phyloP scores from a whole-genome alignment of 1,284 basidiomycete species.

The Retiboletus fuscus region DNA sequence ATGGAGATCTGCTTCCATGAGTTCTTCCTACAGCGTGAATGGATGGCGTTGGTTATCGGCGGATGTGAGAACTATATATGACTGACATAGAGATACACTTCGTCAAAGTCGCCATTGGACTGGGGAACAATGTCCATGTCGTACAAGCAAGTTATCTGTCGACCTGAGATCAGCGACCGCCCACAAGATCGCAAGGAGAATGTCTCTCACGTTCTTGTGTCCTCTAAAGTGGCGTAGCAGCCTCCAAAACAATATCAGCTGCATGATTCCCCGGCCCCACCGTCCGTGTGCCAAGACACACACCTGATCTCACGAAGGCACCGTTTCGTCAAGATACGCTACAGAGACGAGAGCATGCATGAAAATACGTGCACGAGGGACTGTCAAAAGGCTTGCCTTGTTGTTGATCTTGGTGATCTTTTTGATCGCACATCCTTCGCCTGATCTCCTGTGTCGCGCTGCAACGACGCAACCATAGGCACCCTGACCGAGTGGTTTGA shows the following conservation, averaged over 20 bases:
- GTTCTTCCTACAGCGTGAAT: constrained; percentile 76
- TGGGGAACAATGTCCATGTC: constrained; percentile 98
- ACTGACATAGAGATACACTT: constrained; percentile 92
- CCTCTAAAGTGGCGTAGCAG: constrained; percentile 95
- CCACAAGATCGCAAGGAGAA: constrained; percentile 29
- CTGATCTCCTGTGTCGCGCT: constrained; percentile 84
- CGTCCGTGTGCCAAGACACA: constrained; percentile 36
- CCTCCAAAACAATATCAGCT: constrained; percentile 54
- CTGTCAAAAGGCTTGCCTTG: constrained; percentile 66
- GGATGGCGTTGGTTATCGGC: constrained; percentile 9
- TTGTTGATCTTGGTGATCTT: constrained; percentile 98
- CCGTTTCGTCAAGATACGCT: constrained; percentile 95
- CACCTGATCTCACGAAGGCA: constrained; percentile 94
- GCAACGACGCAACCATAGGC: constrained; percentile 94
- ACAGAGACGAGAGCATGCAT: constrained; percentile 22
- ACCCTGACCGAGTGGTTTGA: constrained; percentile 95
- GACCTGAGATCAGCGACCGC: constrained; percentile 19
- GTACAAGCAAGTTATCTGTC: constrained; percentile 89
- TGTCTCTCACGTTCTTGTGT: constrained; percentile 86
- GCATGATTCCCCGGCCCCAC: not conserved
- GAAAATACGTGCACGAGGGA: not conserved
- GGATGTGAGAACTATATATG: constrained; percentile 12
- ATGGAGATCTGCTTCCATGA: constrained; percentile 99
- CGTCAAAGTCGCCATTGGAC: constrained; percentile 90
- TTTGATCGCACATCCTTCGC: constrained; percentile 94